Percentiles rank a stretch among this genome's conserved stretches.
Evolutionary conservation across 441 rosid species (phyloP).

Genomic region (Populus hybrid): DNA sequence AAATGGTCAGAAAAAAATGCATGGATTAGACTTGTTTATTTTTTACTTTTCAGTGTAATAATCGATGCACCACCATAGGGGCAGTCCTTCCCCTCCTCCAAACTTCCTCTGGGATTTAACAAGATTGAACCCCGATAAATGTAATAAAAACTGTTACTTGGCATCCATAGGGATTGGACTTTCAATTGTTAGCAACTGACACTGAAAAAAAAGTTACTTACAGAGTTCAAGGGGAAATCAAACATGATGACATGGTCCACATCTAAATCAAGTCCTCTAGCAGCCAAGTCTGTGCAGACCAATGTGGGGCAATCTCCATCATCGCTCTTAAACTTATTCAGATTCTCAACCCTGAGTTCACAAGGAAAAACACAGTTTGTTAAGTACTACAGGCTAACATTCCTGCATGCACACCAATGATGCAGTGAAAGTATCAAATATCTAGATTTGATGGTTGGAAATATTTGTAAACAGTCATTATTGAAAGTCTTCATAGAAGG

Average conservation of each 20-base stretch:
- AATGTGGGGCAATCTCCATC: conserved; percentile 88
- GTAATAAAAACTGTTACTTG: background rate
- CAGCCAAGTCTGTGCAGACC: conserved; percentile 94
- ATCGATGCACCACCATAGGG: background rate
- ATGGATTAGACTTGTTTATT: background rate
- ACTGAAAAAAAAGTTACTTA: conserved; percentile 36
- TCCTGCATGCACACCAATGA: background rate
- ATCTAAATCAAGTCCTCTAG: conserved; percentile 85
- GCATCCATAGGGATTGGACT: background rate
- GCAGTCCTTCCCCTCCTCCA: background rate
- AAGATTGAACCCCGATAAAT: background rate
- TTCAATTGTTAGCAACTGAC: background rate
- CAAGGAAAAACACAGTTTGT: conserved; percentile 10
- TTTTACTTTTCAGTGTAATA: background rate
- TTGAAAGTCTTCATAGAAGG: background rate
- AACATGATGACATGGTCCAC: conserved; percentile 93
- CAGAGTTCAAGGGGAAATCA: conserved; percentile 86
- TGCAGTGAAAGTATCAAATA: background rate
- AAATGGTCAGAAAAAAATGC: conserved; percentile 15
- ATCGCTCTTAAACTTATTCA: conserved; percentile 79
- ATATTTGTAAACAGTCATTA: background rate
- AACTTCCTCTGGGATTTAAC: background rate
- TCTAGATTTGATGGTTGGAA: background rate
- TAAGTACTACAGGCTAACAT: background rate
- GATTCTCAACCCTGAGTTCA: conserved; percentile 68